Evolutionary conservation across 1,139 yeast species (phyloP).

Genomic region (Blastobotrys illinoisensis): DNA sequence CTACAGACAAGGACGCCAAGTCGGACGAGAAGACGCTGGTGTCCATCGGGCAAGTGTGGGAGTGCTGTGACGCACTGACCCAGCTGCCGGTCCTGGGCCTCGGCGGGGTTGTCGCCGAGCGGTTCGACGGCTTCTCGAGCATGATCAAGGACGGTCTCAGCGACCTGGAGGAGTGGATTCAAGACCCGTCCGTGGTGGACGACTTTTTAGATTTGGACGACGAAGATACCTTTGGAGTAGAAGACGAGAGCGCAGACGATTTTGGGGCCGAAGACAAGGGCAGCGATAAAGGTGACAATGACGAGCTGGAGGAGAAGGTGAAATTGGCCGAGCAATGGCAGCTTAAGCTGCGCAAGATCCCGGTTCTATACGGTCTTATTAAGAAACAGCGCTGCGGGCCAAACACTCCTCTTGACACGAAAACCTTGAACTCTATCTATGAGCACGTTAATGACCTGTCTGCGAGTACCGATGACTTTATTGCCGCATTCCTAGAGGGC

Average conservation of each 20-base stretch:
- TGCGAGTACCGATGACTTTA: slow-evolving; percentile 8
- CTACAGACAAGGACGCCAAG: slow-evolving; percentile 1
- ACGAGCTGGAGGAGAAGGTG: slow-evolving; percentile 1
- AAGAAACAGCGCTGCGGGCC: neutral
- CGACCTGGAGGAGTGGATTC: slow-evolving; percentile 45
- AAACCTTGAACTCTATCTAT: slow-evolving; percentile 1
- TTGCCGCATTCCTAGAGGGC: slow-evolving; percentile 10
- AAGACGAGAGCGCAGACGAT: slow-evolving; percentile 18
- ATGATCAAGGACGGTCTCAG: slow-evolving; percentile 46
- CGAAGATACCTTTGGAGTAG: slow-evolving; percentile 30
- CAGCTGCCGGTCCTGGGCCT: slow-evolving; percentile 36
- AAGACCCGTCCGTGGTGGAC: slow-evolving; percentile 32
- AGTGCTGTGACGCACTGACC: slow-evolving; percentile 37
- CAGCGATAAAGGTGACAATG: slow-evolving; percentile 26
- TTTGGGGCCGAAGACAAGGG: slow-evolving; percentile 24
- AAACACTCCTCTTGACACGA: neutral
- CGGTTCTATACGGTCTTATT: neutral
- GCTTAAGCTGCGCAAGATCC: slow-evolving; percentile 11
- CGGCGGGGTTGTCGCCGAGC: slow-evolving; percentile 35
- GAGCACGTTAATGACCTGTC: slow-evolving; percentile 2
- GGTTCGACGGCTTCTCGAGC: slow-evolving; percentile 35
- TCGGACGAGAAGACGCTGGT: slow-evolving; percentile 24
- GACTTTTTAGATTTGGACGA: slow-evolving; percentile 33
- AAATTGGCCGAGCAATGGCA: slow-evolving; percentile 11
- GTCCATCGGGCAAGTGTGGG: slow-evolving; percentile 45